These are phyloP conservation scores for Spizellomyces sp. DNA, from an alignment of 192 early-diverging fungal genomes.

Conservation along the genomic window DNA sequence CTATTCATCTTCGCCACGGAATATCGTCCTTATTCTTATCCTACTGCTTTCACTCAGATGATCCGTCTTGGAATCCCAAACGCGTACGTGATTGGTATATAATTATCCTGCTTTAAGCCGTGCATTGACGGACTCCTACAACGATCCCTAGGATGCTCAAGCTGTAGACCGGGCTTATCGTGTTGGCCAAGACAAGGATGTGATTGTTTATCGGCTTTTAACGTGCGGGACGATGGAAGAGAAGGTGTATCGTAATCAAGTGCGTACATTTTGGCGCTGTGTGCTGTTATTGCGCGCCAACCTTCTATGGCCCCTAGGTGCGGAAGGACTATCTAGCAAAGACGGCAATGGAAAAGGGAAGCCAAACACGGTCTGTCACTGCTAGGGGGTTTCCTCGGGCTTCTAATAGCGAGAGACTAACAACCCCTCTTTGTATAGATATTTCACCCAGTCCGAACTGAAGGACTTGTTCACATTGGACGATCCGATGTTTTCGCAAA, in stretches of 20 bases:
- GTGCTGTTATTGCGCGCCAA: no score
- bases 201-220: slow-evolving; percentile 81
- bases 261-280: neutral
- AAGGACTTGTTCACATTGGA: slow-evolving; percentile 30
- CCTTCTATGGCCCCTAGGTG: neutral
- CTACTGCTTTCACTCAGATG: neutral
- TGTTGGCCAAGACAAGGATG: slow-evolving; percentile 85
- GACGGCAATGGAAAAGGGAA: slow-evolving; percentile 17
- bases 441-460: slow-evolving; percentile 29
- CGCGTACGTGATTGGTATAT: neutral
- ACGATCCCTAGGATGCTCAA: slow-evolving; percentile 66
- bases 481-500: slow-evolving; percentile 9
- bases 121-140: neutral
- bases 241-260: slow-evolving; percentile 44
- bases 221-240: slow-evolving; percentile 80
- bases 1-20: neutral
- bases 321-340: slow-evolving; percentile 26
- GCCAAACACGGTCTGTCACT: neutral
- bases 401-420: no score
- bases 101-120: neutral
- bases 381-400: no score
- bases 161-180: slow-evolving; percentile 92
- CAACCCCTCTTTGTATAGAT: neutral
- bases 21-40: neutral
- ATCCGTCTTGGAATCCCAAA: slow-evolving; percentile 33